These are phyloP conservation scores for Carex arenaria DNA, from an alignment of 202 grass and related monocot genomes.

Conservation along the genomic window DNA sequence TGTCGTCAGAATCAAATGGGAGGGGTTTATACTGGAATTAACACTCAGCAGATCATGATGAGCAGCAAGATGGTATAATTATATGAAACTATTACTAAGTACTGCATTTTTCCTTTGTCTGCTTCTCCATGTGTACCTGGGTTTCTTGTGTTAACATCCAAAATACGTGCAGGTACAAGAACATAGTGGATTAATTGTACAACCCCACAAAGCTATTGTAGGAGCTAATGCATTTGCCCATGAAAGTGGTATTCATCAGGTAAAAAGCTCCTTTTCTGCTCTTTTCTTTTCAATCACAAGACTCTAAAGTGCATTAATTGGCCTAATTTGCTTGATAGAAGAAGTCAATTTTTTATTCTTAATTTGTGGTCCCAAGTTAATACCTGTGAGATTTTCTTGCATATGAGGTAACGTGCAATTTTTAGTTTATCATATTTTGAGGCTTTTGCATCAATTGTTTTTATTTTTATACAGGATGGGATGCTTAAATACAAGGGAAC, in stretches of 20 bases:
- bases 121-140: slow-evolving; percentile 2
- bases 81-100: slow-evolving; percentile 9
- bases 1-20: slow-evolving; percentile 66
- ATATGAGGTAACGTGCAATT: neutral
- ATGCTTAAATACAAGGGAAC: slow-evolving; percentile 99
- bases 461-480: slow-evolving; percentile 61
- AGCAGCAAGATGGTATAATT: slow-evolving; percentile 79
- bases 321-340: neutral
- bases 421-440: neutral
- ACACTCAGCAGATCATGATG: slow-evolving; percentile 75
- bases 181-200: slow-evolving; percentile 79
- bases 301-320: neutral
- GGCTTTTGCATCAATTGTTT: slow-evolving; percentile 13
- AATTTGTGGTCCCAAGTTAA: neutral
- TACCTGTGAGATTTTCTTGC: neutral
- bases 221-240: slow-evolving; percentile 58
- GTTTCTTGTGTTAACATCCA: slow-evolving; percentile 2
- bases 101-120: neutral
- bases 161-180: slow-evolving; percentile 79
- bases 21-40: slow-evolving; percentile 89
- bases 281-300: slow-evolving; percentile 13
- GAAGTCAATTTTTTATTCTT: neutral
- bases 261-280: neutral
- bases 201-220: slow-evolving; percentile 65
- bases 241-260: slow-evolving; percentile 64